Conservation (phyloP, 2,329 filamentous ascomycete genomes). For the Neopestalotiopsis clavispora region DNA sequence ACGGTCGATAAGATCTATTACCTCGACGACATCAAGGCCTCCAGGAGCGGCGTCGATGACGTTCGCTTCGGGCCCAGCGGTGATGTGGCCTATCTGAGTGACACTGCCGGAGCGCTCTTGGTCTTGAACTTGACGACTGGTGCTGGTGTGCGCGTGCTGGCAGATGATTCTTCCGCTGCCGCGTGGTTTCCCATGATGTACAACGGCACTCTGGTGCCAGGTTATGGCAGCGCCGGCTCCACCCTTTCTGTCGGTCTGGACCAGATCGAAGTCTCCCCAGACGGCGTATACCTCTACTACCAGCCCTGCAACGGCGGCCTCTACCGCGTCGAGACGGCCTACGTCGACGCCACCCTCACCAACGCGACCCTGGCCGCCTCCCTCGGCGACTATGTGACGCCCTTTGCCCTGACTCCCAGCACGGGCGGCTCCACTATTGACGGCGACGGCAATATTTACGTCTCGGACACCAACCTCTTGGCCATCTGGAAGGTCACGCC, state of each 20-base stretch:
- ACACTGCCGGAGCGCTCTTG: conserved; percentile 40
- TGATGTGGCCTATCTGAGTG: conserved; percentile 80
- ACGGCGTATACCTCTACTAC: neutral
- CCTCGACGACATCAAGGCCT: conserved; percentile 7
- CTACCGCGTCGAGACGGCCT: neutral
- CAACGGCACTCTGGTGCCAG: conserved; percentile 5
- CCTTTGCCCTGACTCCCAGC: neutral
- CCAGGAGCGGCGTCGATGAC: conserved; percentile 63
- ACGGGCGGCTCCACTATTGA: neutral
- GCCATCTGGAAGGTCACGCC: conserved; percentile 2
- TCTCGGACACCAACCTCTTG: conserved; percentile 2
- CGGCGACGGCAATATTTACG: conserved; percentile 5
- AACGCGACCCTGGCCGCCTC: neutral
- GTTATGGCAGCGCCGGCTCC: neutral
- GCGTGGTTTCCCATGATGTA: conserved; percentile 10
- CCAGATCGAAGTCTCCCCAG: conserved; percentile 1
- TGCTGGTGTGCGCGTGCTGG: neutral
- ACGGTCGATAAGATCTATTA: neutral
- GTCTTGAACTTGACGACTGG: neutral
- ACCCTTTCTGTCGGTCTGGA: conserved; percentile 3
- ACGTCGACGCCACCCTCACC: conserved; percentile 1
- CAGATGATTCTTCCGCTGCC: neutral
- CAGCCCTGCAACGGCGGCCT: conserved; percentile 1
- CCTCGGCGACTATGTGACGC: neutral
- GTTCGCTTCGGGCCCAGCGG: conserved; percentile 65